Base-by-base conservation (phyloP, 2,329 filamentous ascomycete species). In the Trichophyton verrucosum region DNA sequence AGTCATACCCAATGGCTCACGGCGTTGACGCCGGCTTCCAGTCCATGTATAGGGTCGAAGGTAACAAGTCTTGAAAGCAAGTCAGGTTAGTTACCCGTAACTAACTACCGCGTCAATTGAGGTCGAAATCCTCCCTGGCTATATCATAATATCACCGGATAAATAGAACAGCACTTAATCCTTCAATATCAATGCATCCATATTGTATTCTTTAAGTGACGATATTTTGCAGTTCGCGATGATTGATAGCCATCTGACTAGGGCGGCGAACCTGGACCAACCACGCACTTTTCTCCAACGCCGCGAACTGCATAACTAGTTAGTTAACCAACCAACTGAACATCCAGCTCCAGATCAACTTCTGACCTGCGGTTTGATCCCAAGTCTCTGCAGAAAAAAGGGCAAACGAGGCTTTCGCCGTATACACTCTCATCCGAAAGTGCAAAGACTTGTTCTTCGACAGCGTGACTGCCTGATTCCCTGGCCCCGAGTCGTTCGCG, bases 1-100 rank as follows among this genome's bases (percentile, higher is more conserved):
- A 44, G 60, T 40, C 55, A 57, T 57, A 42, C 49, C 49, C 49
- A 53, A 53, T 33, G 27, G 49, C 49, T 53, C 22, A 30, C 49
- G 9, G 24, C 13, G 49, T 5, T 15, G 49, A 47, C 17, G 44
- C 44, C 7, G 20, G 44, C 44, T 11, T 22, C 27, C 7, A 5
- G 49, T 30, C 49, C 49, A 53, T 53, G 49, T 53, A 53, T 30
- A 24, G 11, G 27, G 13, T 53, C 33, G 33, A 38, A 38, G 33
- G 11, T 38, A 53, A 13, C 3, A n/a, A 30, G 9, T 13, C 22
- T 24, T 15, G 9, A 4, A 22, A 47, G 22, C n/a, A 22, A 24
- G 20, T 3, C 17, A 3, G 11, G 7, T 9, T 8, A 22, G 7
- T 9, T 8, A 22, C 8, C n/a, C 20, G 44, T 47, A 47, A 47